These are phyloP conservation scores for Glycyrrhiza uralensis DNA, from an alignment of 306 rosid genomes.

Conservation along the genomic window DNA sequence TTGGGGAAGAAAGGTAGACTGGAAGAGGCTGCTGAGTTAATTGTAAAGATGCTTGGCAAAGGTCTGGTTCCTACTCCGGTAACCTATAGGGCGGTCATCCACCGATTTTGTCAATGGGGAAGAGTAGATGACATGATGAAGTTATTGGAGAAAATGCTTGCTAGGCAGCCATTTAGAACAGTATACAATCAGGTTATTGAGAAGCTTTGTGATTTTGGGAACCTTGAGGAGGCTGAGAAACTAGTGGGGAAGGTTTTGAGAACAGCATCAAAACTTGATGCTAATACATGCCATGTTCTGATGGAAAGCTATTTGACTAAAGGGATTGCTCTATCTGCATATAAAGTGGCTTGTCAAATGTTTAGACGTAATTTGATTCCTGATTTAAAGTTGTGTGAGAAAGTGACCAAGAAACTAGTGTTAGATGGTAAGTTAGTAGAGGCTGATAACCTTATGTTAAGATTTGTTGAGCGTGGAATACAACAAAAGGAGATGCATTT, in stretches of 20 bases:
- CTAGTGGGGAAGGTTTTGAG: slow-evolving; percentile 73
- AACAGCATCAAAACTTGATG: slow-evolving; percentile 82
- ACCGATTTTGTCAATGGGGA: slow-evolving; percentile 57
- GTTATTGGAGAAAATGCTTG: slow-evolving; percentile 68
- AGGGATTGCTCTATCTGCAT: slow-evolving; percentile 68
- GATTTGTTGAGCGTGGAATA: slow-evolving; percentile 77
- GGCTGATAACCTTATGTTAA: slow-evolving; percentile 77
- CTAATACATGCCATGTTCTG: slow-evolving; percentile 70
- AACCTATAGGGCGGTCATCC: slow-evolving; percentile 77
- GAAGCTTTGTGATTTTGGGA: slow-evolving; percentile 76
- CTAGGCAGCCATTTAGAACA: slow-evolving; percentile 45
- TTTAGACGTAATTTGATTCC: slow-evolving; percentile 80
- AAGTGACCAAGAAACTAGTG: slow-evolving; percentile 56
- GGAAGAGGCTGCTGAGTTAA: slow-evolving; percentile 65
- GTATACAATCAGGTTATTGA: slow-evolving; percentile 79
- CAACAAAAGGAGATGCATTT: slow-evolving; percentile 36
- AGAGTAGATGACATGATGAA: slow-evolving; percentile 68
- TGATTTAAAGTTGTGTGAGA: slow-evolving; percentile 76
- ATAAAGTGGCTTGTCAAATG: slow-evolving; percentile 82
- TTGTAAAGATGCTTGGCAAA: slow-evolving; percentile 58
- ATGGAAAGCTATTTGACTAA: slow-evolving; percentile 63
- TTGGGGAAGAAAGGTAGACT: slow-evolving; percentile 72
- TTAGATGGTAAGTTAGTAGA: slow-evolving; percentile 58
- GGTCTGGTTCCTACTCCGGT: slow-evolving; percentile 83
- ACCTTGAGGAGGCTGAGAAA: slow-evolving; percentile 71